Conservation (phyloP, 805 yeast species). For the Maudiozyma saulgeensis region DNA sequence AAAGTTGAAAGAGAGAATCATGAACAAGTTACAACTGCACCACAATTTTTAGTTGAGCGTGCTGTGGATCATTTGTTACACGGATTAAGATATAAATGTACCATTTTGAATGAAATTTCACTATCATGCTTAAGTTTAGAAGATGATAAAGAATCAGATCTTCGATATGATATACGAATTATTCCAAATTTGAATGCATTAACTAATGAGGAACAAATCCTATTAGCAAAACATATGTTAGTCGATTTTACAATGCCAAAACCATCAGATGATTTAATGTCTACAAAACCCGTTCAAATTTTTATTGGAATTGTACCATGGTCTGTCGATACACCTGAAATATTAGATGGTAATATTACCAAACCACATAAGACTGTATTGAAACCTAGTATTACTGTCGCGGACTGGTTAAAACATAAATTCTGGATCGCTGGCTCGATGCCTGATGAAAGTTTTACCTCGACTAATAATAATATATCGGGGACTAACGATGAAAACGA, state of each 20-base stretch:
- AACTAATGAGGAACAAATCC: constrained; percentile 7
- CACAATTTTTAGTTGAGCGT: background rate
- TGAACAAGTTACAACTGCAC: background rate
- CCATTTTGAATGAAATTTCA: background rate
- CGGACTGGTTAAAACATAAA: constrained; percentile 34
- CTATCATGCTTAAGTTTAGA: background rate
- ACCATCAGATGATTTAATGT: background rate
- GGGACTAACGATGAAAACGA: background rate
- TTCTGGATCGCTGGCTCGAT: constrained; percentile 26
- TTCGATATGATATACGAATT: constrained; percentile 3
- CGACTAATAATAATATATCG: background rate
- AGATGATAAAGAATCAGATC: background rate
- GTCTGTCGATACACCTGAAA: background rate
- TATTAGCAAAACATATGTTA: constrained; percentile 9
- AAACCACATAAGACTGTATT: constrained; percentile 2
- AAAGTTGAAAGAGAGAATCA: background rate
- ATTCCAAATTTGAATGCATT: constrained; percentile 14
- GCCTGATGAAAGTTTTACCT: constrained; percentile 1
- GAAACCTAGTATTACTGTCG: constrained; percentile 6
- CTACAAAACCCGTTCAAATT: background rate
- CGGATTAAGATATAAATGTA: background rate
- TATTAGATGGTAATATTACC: background rate
- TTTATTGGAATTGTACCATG: constrained; percentile 10
- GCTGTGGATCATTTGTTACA: background rate
- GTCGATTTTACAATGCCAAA: background rate